Base-by-base conservation (phyloP, 768 basidiomycete species). In the Hypholoma sublateritium region DNA sequence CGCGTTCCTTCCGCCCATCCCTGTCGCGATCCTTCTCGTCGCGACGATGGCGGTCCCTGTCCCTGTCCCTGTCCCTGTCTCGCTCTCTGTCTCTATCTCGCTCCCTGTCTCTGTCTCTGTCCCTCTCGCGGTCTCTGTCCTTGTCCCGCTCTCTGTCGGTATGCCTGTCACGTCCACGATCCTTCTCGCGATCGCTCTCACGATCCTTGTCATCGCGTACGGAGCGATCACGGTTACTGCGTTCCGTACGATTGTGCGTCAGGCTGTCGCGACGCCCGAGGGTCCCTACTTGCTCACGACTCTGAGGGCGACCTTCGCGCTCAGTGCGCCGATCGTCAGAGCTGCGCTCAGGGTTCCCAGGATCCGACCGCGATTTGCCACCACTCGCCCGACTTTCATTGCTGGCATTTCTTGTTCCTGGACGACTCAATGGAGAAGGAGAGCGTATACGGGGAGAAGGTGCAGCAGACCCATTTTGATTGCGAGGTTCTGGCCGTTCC, bases 331-430 rank as follows among this genome's bases (percentile, higher is more conserved):
- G 76, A 28, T 88, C 86, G 24, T 87, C 84, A 52, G 65, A 60
- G 69, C 75, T 76, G 35, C 67, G 74, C 16, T 82, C 81, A 14
- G 72, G 73, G 51, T 68, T 65, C 41, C 72, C 75, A 50, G 83
- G 80, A 59, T 83, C 85, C 39, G 80, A 77, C 7, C 85, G 78
- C 37, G 76, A 67, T 49, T 86, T 84, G 39, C 85, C 86, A 17
- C 82, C 86, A 64, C 89, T 91, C 3, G 80, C 75, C 34, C 89
- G 85, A 62, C 90, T 91, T 57, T 92, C 90, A 41, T 75, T 71
- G 62, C 90, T 92, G 41, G 80, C 77, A 55, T 87, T 86, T 49
- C 90, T 77, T 11, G 89, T 88, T 9, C 86, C 87, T 5, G 86
- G 85, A 17, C 81, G 80, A 59, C 81, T 87, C 0, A 77, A 64